These are phyloP conservation scores for Hirschioporus abietinus DNA, from an alignment of 768 basidiomycete genomes.

Conservation along the genomic window DNA sequence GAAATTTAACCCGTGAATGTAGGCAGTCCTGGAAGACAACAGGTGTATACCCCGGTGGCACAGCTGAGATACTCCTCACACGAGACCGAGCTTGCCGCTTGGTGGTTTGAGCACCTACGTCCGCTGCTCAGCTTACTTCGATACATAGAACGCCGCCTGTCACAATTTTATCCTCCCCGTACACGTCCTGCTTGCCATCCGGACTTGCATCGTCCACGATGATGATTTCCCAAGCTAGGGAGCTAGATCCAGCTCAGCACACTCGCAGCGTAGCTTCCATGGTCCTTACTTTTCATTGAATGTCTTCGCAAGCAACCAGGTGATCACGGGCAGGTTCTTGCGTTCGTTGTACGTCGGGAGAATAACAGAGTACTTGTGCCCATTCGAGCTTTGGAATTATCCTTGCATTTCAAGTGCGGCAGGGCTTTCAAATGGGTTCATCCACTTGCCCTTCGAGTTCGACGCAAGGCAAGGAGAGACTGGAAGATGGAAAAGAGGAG, in stretches of 20 bases:
- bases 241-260: slow-evolving; percentile 35
- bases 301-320: too few species aligned
- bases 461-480: not conserved
- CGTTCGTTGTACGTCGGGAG: too few species aligned
- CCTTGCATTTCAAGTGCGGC: too few species aligned
- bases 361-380: too few species aligned
- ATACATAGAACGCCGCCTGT: slow-evolving; percentile 21
- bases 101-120: slow-evolving; percentile 75
- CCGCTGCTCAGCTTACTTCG: slow-evolving; percentile 4
- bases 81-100: slow-evolving; percentile 86
- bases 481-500: not conserved
- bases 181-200: slow-evolving; percentile 90
- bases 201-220: slow-evolving; percentile 91
- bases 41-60: too few species aligned
- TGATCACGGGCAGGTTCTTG: too few species aligned
- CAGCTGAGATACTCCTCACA: too few species aligned
- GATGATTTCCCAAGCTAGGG: slow-evolving; percentile 81
- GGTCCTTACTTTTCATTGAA: slow-evolving; percentile 69
- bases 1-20: too few species aligned
- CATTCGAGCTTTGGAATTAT: too few species aligned
- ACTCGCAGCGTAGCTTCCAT: not conserved
- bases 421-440: too few species aligned
- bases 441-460: too few species aligned
- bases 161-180: slow-evolving; percentile 83
- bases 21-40: too few species aligned